Evolutionary conservation across 148 eudicot species (phyloP).

Genomic region (Rhododendron molle): DNA sequence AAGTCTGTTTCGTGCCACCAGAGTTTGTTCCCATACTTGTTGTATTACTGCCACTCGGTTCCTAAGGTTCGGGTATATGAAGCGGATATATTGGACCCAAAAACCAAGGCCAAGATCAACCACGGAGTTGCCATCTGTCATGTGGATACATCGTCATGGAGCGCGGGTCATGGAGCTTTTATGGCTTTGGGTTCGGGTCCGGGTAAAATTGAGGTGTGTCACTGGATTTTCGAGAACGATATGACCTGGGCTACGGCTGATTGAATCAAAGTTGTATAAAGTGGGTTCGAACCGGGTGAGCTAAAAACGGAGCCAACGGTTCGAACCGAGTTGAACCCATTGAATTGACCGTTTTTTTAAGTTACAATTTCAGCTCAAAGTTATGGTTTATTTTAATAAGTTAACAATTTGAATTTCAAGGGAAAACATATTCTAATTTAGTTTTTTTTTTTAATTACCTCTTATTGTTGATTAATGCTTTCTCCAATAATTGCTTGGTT

Average conservation of each 20-base stretch:
- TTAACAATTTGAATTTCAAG: not conserved
- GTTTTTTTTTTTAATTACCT: not conserved
- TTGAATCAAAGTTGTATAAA: not conserved
- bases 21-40: slow-evolving; percentile 45
- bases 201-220: slow-evolving; percentile 39
- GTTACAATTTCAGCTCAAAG: not conserved
- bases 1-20: slow-evolving; percentile 45
- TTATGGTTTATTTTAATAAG: not conserved
- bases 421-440: not conserved
- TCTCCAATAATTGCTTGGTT: not conserved
- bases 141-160: slow-evolving; percentile 48
- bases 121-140: slow-evolving; percentile 56
- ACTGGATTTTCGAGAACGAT: slow-evolving; percentile 4
- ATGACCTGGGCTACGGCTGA: slow-evolving; percentile 6
- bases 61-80: slow-evolving; percentile 54
- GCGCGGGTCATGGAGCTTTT: slow-evolving; percentile 53
- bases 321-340: not conserved
- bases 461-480: not conserved
- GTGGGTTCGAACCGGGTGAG: not conserved
- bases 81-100: slow-evolving; percentile 45
- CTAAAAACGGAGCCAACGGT: not conserved
- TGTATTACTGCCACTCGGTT: slow-evolving; percentile 54
- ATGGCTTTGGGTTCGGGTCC: slow-evolving; percentile 47
- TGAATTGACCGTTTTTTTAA: not conserved
- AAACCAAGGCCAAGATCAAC: slow-evolving; percentile 37